Conservation (phyloP, 805 yeast genomes). For the Blastobotrys peoriensis region DNA sequence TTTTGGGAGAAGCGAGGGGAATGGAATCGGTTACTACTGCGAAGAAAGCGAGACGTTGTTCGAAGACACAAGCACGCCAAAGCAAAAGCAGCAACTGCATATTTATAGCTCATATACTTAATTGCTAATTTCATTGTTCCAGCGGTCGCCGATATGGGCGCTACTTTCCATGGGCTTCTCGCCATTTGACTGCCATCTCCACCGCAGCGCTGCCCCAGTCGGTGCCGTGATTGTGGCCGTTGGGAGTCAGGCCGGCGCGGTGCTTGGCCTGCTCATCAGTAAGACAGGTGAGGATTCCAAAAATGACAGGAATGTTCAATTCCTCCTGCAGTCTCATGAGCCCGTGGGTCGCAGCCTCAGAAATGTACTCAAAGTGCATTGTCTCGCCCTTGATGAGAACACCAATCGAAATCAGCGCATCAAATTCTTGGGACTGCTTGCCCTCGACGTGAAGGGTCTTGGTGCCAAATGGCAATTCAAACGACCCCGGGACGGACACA, state of each 20-base stretch:
- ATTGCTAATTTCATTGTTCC: too few relatives aligned
- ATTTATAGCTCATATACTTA: not conserved
- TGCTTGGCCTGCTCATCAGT: constrained; percentile 91
- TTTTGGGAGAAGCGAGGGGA: constrained; percentile 83
- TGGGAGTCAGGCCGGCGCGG: constrained; percentile 76
- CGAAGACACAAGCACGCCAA: constrained; percentile 41
- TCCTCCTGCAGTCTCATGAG: constrained; percentile 76
- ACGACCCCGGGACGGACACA: constrained; percentile 91
- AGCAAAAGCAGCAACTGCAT: constrained; percentile 9
- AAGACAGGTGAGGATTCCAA: constrained; percentile 88
- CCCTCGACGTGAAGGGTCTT: constrained; percentile 29
- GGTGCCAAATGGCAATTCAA: constrained; percentile 84
- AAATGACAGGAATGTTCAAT: constrained; percentile 72
- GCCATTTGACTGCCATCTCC: constrained; percentile 60
- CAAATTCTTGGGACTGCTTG: constrained; percentile 29
- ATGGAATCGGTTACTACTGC: constrained; percentile 67
- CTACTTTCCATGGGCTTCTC: too few relatives aligned
- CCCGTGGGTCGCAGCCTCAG: constrained; percentile 81
- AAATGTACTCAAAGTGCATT: constrained; percentile 96
- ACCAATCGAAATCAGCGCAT: constrained; percentile 91
- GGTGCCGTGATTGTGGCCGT: constrained; percentile 90
- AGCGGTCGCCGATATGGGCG: too few relatives aligned
- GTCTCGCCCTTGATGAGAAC: constrained; percentile 93
- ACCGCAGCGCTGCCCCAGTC: constrained; percentile 99
- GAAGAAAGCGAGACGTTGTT: constrained; percentile 66